Percentiles rank a stretch among this genome's conserved stretches.
These are phyloP conservation scores for Sporobolus alterniflorus DNA, from an alignment of 202 grass and related monocot species.

Conservation along the genomic window DNA sequence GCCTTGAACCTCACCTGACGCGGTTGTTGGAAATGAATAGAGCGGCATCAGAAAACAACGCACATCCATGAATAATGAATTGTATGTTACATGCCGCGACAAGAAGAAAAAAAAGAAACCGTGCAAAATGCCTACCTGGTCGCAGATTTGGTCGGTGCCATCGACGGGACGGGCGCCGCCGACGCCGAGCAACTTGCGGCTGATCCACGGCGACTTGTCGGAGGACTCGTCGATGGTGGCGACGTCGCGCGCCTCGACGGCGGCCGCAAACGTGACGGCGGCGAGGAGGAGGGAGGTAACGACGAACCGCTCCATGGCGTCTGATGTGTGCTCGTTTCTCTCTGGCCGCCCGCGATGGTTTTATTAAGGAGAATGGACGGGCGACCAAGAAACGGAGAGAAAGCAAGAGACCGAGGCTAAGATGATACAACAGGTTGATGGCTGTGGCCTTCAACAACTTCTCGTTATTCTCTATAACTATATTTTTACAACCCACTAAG, in stretches of 20 bases:
- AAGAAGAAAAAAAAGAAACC: too few relatives aligned
- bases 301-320: slow-evolving; percentile 39
- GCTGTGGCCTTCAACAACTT: background rate
- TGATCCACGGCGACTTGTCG: background rate
- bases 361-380: background rate
- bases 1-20: slow-evolving; percentile 26
- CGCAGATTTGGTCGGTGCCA: background rate
- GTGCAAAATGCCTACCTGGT: too few relatives aligned
- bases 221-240: background rate
- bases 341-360: slow-evolving; percentile 22
- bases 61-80: too few relatives aligned
- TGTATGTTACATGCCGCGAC: too few relatives aligned
- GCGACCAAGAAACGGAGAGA: background rate
- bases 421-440: background rate
- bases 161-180: background rate
- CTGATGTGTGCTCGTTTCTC: background rate
- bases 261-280: background rate
- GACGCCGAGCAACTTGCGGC: background rate
- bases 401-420: background rate
- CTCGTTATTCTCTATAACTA: too few relatives aligned
- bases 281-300: background rate
- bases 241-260: slow-evolving; percentile 2
- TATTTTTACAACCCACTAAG: too few relatives aligned
- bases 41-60: background rate
- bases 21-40: too few relatives aligned